Conservation (phyloP, 2,329 filamentous ascomycete species). For the Pochonia chlamydosporia region DNA sequence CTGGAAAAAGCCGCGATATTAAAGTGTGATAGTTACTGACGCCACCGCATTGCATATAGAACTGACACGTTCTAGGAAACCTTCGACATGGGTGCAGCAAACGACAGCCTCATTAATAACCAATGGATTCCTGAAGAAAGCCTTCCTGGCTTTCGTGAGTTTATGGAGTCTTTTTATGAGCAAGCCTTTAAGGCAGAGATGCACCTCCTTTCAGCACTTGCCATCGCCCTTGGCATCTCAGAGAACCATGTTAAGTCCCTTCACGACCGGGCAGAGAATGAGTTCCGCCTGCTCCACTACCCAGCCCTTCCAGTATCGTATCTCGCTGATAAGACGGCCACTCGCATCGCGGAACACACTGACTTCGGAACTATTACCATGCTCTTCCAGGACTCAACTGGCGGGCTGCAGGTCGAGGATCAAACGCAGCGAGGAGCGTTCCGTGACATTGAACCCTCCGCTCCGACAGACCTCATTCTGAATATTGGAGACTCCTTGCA, state of each 20-base stretch:
- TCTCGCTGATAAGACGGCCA: constrained; percentile 21
- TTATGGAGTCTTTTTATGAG: constrained; percentile 54
- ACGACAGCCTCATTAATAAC: constrained; percentile 22
- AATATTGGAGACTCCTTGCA: constrained; percentile 35
- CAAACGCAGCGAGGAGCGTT: constrained; percentile 18
- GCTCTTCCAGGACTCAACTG: constrained; percentile 22
- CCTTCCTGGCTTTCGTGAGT: constrained; percentile 17
- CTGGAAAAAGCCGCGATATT: constrained; percentile 46
- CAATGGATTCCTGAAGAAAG: constrained; percentile 20
- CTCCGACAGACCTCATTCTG: constrained; percentile 26
- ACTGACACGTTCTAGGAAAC: constrained; percentile 27
- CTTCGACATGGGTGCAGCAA: constrained; percentile 30
- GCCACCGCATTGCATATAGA: constrained; percentile 15
- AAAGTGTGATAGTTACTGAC: constrained; percentile 39
- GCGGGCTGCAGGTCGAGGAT: constrained; percentile 23
- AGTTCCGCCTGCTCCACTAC: constrained; percentile 55
- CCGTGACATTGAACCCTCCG: constrained; percentile 16
- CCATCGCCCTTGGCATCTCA: constrained; percentile 72
- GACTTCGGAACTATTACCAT: constrained; percentile 28
- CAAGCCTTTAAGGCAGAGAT: constrained; percentile 62
- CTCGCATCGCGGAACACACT: constrained; percentile 25
- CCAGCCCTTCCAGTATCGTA: constrained; percentile 24
- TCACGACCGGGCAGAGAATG: no score
- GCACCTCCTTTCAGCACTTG: constrained; percentile 76
- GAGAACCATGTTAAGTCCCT: constrained; percentile 50